Percentiles rank a stretch among this genome's conserved stretches.
These are phyloP conservation scores for Mycena albidolilacea DNA, from an alignment of 768 basidiomycete species.

Conservation along the genomic window DNA sequence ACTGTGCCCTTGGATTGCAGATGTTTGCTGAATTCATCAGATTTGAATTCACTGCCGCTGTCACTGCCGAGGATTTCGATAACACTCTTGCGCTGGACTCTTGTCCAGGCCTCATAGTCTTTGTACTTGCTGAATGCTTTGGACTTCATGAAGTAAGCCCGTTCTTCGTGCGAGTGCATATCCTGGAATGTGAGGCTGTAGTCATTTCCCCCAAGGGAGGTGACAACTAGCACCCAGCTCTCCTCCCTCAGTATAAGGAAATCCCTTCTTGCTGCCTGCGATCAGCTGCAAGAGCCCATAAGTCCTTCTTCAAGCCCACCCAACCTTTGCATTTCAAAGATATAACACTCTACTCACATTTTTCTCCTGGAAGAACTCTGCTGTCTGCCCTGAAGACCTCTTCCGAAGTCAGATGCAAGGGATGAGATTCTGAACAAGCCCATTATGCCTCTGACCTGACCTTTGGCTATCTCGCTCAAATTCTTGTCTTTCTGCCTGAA, in stretches of 20 bases:
- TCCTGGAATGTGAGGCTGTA: constrained; percentile 33
- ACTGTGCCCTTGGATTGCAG: constrained; percentile 45
- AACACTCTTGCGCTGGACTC: constrained; percentile 41
- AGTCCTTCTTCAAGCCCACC: too few relatives aligned
- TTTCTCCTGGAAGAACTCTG: too few relatives aligned
- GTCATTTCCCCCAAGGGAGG: constrained; percentile 27
- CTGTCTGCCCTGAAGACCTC: too few relatives aligned
- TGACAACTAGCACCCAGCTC: constrained; percentile 38
- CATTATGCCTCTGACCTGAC: too few relatives aligned
- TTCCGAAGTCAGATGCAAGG: too few relatives aligned
- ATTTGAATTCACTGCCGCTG: constrained; percentile 50
- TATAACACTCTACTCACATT: too few relatives aligned
- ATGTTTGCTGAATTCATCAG: constrained; percentile 44
- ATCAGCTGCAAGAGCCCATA: too few relatives aligned
- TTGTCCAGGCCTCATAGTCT: constrained; percentile 47
- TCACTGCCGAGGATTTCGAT: constrained; percentile 50
- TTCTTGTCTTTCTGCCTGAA: too few relatives aligned
- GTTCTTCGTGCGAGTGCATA: constrained; percentile 34
- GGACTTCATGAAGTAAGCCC: constrained; percentile 42
- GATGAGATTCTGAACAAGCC: too few relatives aligned
- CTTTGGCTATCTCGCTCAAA: too few relatives aligned
- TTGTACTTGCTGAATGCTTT: constrained; percentile 42
- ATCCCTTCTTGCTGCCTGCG: too few relatives aligned
- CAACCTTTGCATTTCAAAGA: too few relatives aligned
- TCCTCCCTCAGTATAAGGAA: constrained; percentile 18